These are phyloP conservation scores for Leccinum ochraceum DNA, from an alignment of 768 basidiomycete species.

Conservation along the genomic window DNA sequence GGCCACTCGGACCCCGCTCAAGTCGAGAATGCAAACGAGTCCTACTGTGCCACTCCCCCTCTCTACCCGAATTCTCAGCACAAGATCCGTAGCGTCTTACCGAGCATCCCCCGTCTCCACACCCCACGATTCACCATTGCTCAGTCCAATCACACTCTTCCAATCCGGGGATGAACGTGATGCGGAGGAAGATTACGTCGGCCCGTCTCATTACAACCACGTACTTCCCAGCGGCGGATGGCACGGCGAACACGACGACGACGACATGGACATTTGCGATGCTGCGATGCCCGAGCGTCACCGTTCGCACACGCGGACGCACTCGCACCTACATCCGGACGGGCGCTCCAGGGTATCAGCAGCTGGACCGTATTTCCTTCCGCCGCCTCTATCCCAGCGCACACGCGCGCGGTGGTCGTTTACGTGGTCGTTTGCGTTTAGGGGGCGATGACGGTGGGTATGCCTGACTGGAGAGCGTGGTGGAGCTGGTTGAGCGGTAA, in stretches of 20 bases:
- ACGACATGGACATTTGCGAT: no score
- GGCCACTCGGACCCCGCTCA: slow-evolving; percentile 45
- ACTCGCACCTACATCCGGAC: no score
- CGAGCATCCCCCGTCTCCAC: slow-evolving; percentile 40
- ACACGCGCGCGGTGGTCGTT: no score
- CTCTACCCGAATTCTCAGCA: slow-evolving; percentile 42
- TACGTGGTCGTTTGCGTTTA: no score
- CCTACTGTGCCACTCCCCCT: slow-evolving; percentile 41
- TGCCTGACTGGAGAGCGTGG: no score
- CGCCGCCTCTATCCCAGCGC: no score
- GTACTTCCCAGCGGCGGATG: slow-evolving; percentile 32
- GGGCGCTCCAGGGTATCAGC: no score
- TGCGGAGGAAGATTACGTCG: slow-evolving; percentile 43
- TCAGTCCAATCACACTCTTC: slow-evolving; percentile 38
- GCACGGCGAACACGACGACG: slow-evolving; percentile 27
- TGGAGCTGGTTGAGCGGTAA: no score
- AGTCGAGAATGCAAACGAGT: slow-evolving; percentile 37
- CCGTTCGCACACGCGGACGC: no score
- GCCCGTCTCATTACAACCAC: slow-evolving; percentile 50
- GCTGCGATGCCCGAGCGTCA: no score
- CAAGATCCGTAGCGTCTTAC: slow-evolving; percentile 36
- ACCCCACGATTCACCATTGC: slow-evolving; percentile 41
- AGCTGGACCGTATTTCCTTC: no score
- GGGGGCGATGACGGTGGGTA: no score
- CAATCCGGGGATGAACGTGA: slow-evolving; percentile 48